Percentiles rank a stretch among this genome's conserved stretches.
Evolutionary conservation across 2,329 filamentous ascomycete species (phyloP).

Genomic region (Pseudogymnoascus verrucosus): DNA sequence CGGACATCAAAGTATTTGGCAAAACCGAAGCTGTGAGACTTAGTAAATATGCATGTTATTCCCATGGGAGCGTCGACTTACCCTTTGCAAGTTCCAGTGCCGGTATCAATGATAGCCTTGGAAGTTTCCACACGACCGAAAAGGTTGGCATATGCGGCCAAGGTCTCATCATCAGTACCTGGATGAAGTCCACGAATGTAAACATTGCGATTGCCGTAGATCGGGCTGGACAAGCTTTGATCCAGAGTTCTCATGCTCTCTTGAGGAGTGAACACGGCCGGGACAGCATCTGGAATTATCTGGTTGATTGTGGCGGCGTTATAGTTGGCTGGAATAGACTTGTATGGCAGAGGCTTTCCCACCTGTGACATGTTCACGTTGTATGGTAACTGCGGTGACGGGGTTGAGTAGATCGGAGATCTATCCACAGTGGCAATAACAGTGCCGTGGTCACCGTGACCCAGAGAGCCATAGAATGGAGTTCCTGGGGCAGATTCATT

Average conservation of each 20-base stretch:
- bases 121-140: slow-evolving; percentile 94
- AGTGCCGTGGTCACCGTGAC: slow-evolving; percentile 51
- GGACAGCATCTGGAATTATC: slow-evolving; percentile 78
- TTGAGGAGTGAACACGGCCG: slow-evolving; percentile 76
- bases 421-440: slow-evolving; percentile 53
- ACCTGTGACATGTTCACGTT: slow-evolving; percentile 29
- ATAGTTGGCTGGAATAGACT: slow-evolving; percentile 24
- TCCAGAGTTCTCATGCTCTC: slow-evolving; percentile 85
- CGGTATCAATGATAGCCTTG: slow-evolving; percentile 96
- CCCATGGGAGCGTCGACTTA: slow-evolving; percentile 35
- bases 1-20: slow-evolving; percentile 86
- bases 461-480: slow-evolving; percentile 52
- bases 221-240: slow-evolving; percentile 89
- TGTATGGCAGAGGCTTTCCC: slow-evolving; percentile 26
- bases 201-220: slow-evolving; percentile 87
- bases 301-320: slow-evolving; percentile 23
- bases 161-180: slow-evolving; percentile 85
- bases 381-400: slow-evolving; percentile 48
- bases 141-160: slow-evolving; percentile 72
- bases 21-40: slow-evolving; percentile 71
- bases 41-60: slow-evolving; percentile 4
- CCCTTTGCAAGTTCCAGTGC: slow-evolving; percentile 94
- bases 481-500: slow-evolving; percentile 59
- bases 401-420: slow-evolving; percentile 54
- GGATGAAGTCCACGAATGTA: slow-evolving; percentile 96